These are phyloP conservation scores for Phytomonas sp. DNA, from an alignment of 208 protist genomes.

Conservation along the genomic window DNA sequence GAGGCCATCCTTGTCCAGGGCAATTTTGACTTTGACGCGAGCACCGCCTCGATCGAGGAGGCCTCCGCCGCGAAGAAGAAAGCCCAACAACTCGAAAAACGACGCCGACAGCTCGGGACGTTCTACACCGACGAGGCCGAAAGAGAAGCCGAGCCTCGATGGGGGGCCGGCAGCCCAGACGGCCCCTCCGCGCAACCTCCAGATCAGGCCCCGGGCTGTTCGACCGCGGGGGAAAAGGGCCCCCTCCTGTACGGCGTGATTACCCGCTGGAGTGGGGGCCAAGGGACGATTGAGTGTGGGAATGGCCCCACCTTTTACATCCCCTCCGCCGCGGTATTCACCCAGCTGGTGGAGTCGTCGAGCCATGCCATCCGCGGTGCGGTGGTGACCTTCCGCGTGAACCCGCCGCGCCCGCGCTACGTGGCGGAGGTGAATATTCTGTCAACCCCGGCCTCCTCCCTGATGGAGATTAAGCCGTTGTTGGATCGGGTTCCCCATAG, in stretches of 20 bases:
- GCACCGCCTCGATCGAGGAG: constrained; percentile 26
- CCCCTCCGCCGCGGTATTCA: constrained; percentile 59
- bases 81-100: constrained; percentile 19
- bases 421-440: constrained; percentile 58
- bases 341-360: constrained; percentile 58
- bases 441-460: constrained; percentile 34
- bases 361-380: constrained; percentile 64
- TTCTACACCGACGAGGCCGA: constrained; percentile 11
- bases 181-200: too few relatives aligned
- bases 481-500: constrained; percentile 16
- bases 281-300: constrained; percentile 69
- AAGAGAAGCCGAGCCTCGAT: too few relatives aligned
- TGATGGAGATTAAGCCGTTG: constrained; percentile 37
- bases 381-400: constrained; percentile 63
- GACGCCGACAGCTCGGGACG: constrained; percentile 15
- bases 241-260: constrained; percentile 68
- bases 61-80: constrained; percentile 30
- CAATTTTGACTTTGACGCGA: constrained; percentile 37
- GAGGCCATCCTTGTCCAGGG: constrained; percentile 59
- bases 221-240: too few relatives aligned
- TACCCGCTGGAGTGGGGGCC: constrained; percentile 85
- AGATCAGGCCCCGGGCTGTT: too few relatives aligned
- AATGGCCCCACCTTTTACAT: constrained; percentile 67
- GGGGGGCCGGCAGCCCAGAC: too few relatives aligned
- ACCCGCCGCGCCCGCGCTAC: constrained; percentile 33